Percentiles rank a stretch among this genome's conserved stretches.
Evolutionary conservation across 306 rosid genomes (phyloP).

Genomic region (Neltuma alba): DNA sequence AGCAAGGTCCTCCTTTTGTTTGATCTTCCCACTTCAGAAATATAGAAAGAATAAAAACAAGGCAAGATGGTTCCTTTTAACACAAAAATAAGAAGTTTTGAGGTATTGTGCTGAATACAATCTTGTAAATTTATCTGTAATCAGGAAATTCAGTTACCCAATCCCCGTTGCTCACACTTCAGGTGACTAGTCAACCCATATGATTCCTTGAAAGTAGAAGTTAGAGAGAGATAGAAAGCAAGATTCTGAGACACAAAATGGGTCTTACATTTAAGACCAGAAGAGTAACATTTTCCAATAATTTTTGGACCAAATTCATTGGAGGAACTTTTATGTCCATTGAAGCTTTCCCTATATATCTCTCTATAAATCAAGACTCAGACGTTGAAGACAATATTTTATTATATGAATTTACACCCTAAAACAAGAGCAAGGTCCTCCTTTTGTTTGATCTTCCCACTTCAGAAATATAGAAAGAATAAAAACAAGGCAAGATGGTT

Average conservation of each 20-base stretch:
- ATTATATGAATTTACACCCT: not conserved
- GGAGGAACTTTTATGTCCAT: not conserved
- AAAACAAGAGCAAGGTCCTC: not conserved
- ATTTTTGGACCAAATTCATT: not conserved
- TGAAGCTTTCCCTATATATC: not conserved
- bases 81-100: not conserved
- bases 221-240: not conserved
- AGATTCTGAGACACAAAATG: no score
- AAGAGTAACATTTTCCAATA: not conserved
- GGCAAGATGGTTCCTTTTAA: not conserved
- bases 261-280: no score
- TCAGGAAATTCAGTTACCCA: slow-evolving; percentile 18
- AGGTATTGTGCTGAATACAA: slow-evolving; percentile 6
- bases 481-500: not conserved
- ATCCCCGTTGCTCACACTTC: slow-evolving; percentile 15
- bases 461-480: not conserved
- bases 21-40: not conserved
- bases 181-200: slow-evolving; percentile 5
- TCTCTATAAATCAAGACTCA: not conserved
- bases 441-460: not conserved
- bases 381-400: not conserved
- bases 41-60: not conserved
- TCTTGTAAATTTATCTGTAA: slow-evolving; percentile 2
- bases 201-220: slow-evolving; percentile 8
- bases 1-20: not conserved